Base-by-base conservation (phyloP, 2,329 filamentous ascomycete species). In the Botrytis aclada region DNA sequence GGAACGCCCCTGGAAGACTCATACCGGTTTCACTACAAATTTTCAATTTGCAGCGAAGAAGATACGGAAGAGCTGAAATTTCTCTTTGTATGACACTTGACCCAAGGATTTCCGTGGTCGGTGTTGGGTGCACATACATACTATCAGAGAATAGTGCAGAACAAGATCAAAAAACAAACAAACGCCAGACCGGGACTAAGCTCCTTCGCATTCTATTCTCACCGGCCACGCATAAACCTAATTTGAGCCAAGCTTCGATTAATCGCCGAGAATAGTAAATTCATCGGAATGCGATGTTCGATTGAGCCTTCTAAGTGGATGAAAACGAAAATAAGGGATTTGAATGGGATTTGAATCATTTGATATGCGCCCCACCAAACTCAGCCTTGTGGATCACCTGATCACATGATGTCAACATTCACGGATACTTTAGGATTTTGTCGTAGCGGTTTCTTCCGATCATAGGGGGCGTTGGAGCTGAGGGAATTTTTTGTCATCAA, bases 331-430 rank as follows among this genome's bases (percentile, higher is more conserved):
- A 54, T 22, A 32, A 37, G 64, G 25, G 39, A 54, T 41, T 41
- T 34, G 12, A 37, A 54, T 29, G 32, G 22, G 34, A 67, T 32
- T 41, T 41, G 34, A 32, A n/a, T n/a, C 25, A 29, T 56, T 29
- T 69, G 14, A 25, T 18, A 56, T 56, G 51, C n/a, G 37, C 29
- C 37, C 51, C 34, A 41, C 37, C n/a, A 6, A 37, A 22, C 10
- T 69, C 47, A 69, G 65, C 62, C 70, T 72, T 72, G 64, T 45
- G 29, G 62, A 14, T 71, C 62, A 71, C 25, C 1, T 58, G n/a
- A 66, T 67, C 62, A 67, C 43, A 39, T 67, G 69, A 71, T 51
- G 22, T 6, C 8, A 7, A 6, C 22, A 16, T 1, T 41, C 0
- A 20, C 32, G 45, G 45, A 29, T 22, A n/a, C 12, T n/a, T 20